Percentiles rank a stretch among this genome's conserved stretches.
phyloP scores from a whole-genome alignment of 257 asterid species.

The Schizonepeta tenuifolia region DNA sequence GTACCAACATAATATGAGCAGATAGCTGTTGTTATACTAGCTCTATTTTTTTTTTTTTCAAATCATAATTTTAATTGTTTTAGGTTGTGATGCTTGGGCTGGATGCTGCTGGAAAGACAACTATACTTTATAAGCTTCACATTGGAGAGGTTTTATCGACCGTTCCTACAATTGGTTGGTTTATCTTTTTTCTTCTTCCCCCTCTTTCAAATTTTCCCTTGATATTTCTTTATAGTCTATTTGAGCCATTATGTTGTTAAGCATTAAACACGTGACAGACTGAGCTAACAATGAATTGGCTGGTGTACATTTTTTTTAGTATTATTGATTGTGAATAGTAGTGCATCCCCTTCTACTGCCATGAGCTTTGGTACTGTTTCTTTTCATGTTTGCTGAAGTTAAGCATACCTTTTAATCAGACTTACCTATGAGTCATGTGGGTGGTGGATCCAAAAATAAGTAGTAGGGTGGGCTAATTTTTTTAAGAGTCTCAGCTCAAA shows the following conservation, averaged over 20 bases:
- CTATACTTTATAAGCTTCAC: constrained; percentile 94
- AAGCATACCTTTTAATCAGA: neutral
- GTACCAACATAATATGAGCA: neutral
- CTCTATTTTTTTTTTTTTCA: constrained; percentile 2
- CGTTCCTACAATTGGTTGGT: constrained; percentile 95
- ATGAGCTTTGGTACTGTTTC: neutral
- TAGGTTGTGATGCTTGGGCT: constrained; percentile 99
- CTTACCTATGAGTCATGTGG: neutral
- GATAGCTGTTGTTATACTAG: constrained; percentile 11
- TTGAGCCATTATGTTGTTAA: neutral
- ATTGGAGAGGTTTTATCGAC: constrained; percentile 98
- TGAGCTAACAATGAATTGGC: neutral
- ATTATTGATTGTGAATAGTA: neutral
- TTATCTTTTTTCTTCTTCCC: constrained; percentile 6
- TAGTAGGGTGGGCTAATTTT: neutral
- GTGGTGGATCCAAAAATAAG: neutral
- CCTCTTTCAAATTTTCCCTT: neutral
- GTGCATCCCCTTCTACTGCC: neutral
- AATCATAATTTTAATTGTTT: constrained; percentile 18
- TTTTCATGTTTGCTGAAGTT: neutral
- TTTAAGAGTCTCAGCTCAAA: neutral
- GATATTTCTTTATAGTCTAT: constrained; percentile 7
- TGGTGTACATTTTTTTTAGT: neutral
- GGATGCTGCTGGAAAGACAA: constrained; percentile 99
- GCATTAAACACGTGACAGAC: neutral